Conservation (phyloP, 2,329 filamentous ascomycete species). For the Aspergillus brasiliensis region DNA sequence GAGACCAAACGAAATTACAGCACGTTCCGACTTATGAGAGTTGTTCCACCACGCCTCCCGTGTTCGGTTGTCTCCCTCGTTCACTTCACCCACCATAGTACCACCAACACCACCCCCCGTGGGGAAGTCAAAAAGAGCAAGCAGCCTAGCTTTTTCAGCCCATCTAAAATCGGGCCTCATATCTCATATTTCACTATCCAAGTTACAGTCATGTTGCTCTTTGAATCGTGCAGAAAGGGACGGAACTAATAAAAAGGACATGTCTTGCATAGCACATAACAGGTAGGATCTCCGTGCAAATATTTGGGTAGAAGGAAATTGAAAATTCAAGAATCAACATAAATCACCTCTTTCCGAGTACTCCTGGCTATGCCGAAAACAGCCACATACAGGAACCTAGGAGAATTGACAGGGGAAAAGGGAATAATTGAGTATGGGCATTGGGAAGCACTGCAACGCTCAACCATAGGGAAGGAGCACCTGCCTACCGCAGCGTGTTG, state of each 20-base stretch:
- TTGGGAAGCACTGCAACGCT: conserved; percentile 6
- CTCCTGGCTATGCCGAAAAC: conserved; percentile 36
- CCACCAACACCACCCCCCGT: background rate
- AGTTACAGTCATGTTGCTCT: conserved; percentile 23
- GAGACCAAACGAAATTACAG: too few species aligned
- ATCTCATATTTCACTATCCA: conserved; percentile 22
- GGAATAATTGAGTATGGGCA: conserved; percentile 11
- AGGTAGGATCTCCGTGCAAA: conserved; percentile 16
- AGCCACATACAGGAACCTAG: conserved; percentile 18
- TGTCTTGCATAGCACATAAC: conserved; percentile 13
- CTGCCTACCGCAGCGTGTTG: background rate
- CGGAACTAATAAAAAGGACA: conserved; percentile 9
- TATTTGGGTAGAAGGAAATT: conserved; percentile 18
- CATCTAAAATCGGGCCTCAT: conserved; percentile 2
- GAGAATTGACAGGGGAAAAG: conserved; percentile 14
- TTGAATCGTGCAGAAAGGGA: conserved; percentile 9
- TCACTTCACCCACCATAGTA: too few species aligned
- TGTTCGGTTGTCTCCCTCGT: too few species aligned
- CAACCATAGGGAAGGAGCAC: conserved; percentile 8
- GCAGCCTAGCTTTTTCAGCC: conserved; percentile 1
- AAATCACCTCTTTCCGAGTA: conserved; percentile 33
- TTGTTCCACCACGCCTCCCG: too few species aligned
- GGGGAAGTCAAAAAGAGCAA: background rate
- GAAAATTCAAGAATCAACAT: conserved; percentile 21
- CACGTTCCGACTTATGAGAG: too few species aligned